Evolutionary conservation across 2,329 filamentous ascomycete genomes (phyloP), one percentile per base, ranked within the genome.

Genomic region (Stromatinia cepivora): DNA sequence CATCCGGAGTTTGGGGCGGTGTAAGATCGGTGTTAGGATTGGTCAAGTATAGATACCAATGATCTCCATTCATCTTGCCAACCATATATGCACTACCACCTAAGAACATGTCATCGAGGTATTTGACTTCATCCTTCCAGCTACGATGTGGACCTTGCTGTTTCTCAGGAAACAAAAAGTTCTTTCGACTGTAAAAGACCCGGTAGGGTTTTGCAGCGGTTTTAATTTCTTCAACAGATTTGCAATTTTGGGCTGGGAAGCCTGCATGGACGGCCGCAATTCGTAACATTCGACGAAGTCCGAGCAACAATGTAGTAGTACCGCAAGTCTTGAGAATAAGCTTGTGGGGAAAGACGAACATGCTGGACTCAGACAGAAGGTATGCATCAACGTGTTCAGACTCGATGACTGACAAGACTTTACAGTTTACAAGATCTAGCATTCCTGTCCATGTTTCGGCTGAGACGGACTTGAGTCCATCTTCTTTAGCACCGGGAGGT

Each of bases 331-430:
- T 99, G 75, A 99, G 85, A 71, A 99, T 97, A 73, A 99, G 87
- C 85, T 99, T 99, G 87, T 99, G 95, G n/a, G 94, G 93, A 81
- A 97, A 99, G 76, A 99, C 93, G 79, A 99, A 99, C 94, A 99
- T 97, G 91, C 95, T 98, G 53, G 95, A 98, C 83, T 99, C 95
- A 72, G 95, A 99, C 69, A 99, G 86, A 9, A 99, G 88, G 79
- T 99, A 99, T 73, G 95, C 94, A 79, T 99, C 95, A 76, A 98
- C 91, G 78, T 94, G 90, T 73, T 97, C 93, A 34, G 94, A 97
- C 79, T 94, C 90, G 73, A 99, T 88, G 72, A 97, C 91, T 5
- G 95, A 99, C 69, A 99, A 85, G 68, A 99, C 93, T 83, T 99
- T 95, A 89, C 95, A 99, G 80, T 97, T 97, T 82, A 99, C 95